phyloP scores from a whole-genome alignment of 2,329 filamentous ascomycete species.

The Fusarium aywerte region DNA sequence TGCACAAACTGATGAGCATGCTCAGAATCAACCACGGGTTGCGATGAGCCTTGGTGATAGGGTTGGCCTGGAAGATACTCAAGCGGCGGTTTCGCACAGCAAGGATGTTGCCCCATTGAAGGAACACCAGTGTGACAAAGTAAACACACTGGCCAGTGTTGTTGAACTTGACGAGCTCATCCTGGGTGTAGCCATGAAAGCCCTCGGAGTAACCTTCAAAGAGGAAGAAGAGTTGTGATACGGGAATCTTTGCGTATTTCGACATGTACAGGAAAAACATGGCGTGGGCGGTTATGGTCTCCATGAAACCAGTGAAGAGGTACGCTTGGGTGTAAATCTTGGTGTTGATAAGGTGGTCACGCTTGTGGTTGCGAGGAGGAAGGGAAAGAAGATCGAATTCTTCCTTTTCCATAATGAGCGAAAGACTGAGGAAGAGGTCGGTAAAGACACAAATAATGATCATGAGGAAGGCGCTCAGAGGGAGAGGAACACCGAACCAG shows the following conservation, averaged over 20 bases:
- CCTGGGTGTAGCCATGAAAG: conserved; percentile 60
- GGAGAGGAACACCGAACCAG: conserved; percentile 64
- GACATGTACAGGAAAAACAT: conserved; percentile 68
- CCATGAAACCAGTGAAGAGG: conserved; percentile 63
- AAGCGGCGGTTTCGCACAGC: conserved; percentile 62
- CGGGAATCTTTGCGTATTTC: conserved; percentile 59
- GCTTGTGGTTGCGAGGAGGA: conserved; percentile 61
- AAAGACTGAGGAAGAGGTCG: conserved; percentile 62
- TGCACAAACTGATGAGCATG: conserved; percentile 59
- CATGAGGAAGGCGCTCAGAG: conserved; percentile 65
- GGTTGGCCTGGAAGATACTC: conserved; percentile 63
- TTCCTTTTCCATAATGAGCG: conserved; percentile 66
- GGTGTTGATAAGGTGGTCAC: conserved; percentile 63
- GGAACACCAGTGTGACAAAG: conserved; percentile 64
- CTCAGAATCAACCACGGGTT: conserved; percentile 62
- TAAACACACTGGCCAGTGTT: conserved; percentile 62
- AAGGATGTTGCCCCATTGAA: conserved; percentile 66
- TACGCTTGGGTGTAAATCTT: conserved; percentile 64
- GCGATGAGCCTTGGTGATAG: conserved; percentile 57
- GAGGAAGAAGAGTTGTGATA: conserved; percentile 60
- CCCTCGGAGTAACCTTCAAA: conserved; percentile 61
- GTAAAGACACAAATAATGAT: conserved; percentile 68
- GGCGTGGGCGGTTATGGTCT: conserved; percentile 59
- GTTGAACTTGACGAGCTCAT: conserved; percentile 60
- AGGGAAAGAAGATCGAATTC: conserved; percentile 64